Percentiles rank a stretch among this genome's conserved stretches.
phyloP scores from a whole-genome alignment of 257 asterid species.

The Apocynum venetum region DNA sequence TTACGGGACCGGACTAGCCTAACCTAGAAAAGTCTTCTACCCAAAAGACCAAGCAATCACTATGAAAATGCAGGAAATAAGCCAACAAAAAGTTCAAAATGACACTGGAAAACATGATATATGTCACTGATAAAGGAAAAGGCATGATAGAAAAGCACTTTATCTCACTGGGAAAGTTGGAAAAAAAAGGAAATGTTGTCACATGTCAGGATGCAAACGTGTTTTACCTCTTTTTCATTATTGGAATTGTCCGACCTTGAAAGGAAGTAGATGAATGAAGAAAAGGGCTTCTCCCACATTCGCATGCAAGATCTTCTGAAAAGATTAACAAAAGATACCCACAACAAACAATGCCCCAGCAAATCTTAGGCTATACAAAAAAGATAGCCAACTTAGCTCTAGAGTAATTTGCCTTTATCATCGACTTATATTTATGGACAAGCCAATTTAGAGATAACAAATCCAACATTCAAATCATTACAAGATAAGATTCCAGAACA shows the following conservation, averaged over 20 bases:
- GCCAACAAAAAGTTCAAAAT: background rate
- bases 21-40: background rate
- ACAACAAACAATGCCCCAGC: constrained; percentile 16
- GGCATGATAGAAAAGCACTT: constrained; percentile 29
- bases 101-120: constrained; percentile 15
- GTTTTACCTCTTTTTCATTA: constrained; percentile 28
- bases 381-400: constrained; percentile 20
- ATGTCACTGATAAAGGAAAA: constrained; percentile 33
- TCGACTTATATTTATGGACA: constrained; percentile 1
- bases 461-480: constrained; percentile 9
- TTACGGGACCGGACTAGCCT: background rate
- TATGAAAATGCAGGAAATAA: background rate
- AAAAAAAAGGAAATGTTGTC: constrained; percentile 18
- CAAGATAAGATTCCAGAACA: constrained; percentile 17
- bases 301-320: constrained; percentile 27
- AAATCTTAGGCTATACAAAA: constrained; percentile 14
- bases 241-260: constrained; percentile 31
- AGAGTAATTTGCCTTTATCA: background rate
- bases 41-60: background rate
- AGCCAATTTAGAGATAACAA: constrained; percentile 1
- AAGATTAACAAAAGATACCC: constrained; percentile 34
- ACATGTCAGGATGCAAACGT: constrained; percentile 29
- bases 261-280: background rate
- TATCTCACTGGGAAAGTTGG: constrained; percentile 22
- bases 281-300: constrained; percentile 15